Base-by-base conservation (phyloP, 2,329 filamentous ascomycete species). In the Trichoderma guizhouense region DNA sequence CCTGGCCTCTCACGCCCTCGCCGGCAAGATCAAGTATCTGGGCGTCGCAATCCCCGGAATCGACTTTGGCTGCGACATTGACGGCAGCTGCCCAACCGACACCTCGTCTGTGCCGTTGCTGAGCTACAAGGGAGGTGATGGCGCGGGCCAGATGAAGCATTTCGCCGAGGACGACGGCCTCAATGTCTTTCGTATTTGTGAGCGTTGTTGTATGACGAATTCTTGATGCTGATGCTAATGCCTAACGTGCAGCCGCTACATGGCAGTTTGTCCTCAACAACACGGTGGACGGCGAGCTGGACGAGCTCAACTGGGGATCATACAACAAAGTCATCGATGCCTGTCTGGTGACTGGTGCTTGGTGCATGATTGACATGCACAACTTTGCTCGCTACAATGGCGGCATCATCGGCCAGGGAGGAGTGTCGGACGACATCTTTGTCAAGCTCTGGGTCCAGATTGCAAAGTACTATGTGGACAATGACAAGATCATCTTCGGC, bases 351-450 rank as follows among this genome's bases (percentile, higher is more conserved):
- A 87, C 87, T 0, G 88, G 88, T 26, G 86, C 88, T 2, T 80
- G 84, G 73, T 91, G 89, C 78, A 87, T 91, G 76, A 82, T 91
- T 69, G 88, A 91, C 71, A 78, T 88, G 32, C 86, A 88, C 81
- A 88, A 88, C 79, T 88, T 84, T 79, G 89, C 85, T 0, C 84
- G 90, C 62, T 91, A 87, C 84, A 86, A 92, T 74, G 87, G 87
- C 15, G 79, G 80, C 3, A 88, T 92, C 74, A 86, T 92, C 71
- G 90, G 90, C 1, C 90, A 92, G 77, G 90, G 89, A 26, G 90
- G 89, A 0, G 89, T 89, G 0, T 85, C 84, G 0, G 85, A 91
- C 76, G 86, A 84, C 12, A 80, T 89, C 15, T 89, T 92, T 74
- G 86, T 84, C 4, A 81, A 81, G 55, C 79, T 92, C 6, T 92